Percentiles rank a stretch among this genome's conserved stretches.
These are phyloP conservation scores for Artemisia argyi DNA, from an alignment of 129 eudicot genomes.

Conservation along the genomic window DNA sequence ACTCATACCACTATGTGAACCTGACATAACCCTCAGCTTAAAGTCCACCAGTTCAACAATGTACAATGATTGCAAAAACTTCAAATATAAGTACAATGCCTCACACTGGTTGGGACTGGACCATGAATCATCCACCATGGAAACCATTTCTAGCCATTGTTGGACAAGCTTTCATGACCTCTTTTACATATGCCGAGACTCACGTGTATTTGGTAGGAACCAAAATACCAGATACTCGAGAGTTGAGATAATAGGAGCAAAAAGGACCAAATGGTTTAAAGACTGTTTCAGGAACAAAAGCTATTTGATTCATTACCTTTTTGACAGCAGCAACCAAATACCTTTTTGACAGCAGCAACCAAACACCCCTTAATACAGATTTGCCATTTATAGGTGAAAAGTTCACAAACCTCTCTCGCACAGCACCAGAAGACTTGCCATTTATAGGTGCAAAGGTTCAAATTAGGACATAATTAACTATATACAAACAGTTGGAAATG, in stretches of 20 bases:
- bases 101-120: constrained; percentile 6
- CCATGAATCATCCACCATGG: constrained; percentile 24
- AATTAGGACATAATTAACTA: too few relatives aligned
- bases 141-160: constrained; percentile 6
- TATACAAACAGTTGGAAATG: too few relatives aligned
- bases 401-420: too few relatives aligned
- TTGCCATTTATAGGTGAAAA: too few relatives aligned
- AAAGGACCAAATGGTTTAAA: constrained; percentile 18
- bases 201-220: constrained; percentile 4
- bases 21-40: constrained; percentile 21
- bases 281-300: constrained; percentile 7
- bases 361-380: too few relatives aligned
- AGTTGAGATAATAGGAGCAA: not conserved
- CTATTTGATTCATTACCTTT: too few relatives aligned
- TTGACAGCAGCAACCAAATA: too few relatives aligned
- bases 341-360: too few relatives aligned
- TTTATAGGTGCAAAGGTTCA: too few relatives aligned
- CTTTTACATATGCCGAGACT: constrained; percentile 1
- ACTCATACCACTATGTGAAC: constrained; percentile 32
- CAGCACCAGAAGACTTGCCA: too few relatives aligned
- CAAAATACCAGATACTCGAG: not conserved
- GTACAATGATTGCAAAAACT: constrained; percentile 29
- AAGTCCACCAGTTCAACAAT: constrained; percentile 31
- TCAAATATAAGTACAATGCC: constrained; percentile 21
- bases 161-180: constrained; percentile 18